Evolutionary conservation across 169 alveolate species (phyloP), one percentile per base, ranked within the genome.

Genomic region (Perkinsus chesapeaki): DNA sequence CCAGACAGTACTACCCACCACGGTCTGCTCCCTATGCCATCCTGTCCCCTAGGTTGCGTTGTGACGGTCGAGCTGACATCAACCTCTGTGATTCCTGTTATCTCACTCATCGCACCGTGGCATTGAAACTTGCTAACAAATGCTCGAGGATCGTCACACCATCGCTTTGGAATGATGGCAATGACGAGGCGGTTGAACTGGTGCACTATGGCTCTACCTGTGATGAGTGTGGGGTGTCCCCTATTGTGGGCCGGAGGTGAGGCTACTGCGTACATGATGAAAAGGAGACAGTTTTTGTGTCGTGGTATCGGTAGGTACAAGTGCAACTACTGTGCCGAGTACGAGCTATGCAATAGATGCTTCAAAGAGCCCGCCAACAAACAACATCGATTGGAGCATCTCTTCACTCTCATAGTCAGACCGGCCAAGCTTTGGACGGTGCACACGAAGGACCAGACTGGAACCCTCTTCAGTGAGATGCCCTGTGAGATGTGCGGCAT

Each of bases 321-420:
- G 82, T 60, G 82, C 82, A 60, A 60, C 82, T 60, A 60, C 82
- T 60, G 82, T 60, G 82, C 82, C 23, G 82, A 60, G 82, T 60
- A 60, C 23, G 82, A 60, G 82, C 31, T 60, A 7, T 60, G 82
- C 82, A 60, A 34, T 60, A 60, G 82, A 60, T 60, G 82, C 23
- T 60, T 60, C 23, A 60, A 60, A 34, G 82, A 60, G 82, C 82
- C 82, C 27, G 82, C 82, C 31, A 60, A 60, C 82, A 60, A 60
- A 34, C 82, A 60, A 60, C 82, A 60, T 60, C 82, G 82, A 20
- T 16, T 60, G 82, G 82, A 60, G 82, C 82, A 60, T 60, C 82
- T 60, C 3, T 60, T 60, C 82, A 60, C 82, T 1, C 31, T 60
- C 36, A 60, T 60, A 27, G 82, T 34, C 23, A 60, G 82, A 16